These are phyloP conservation scores for Colletotrichum orchidophilum DNA, from an alignment of 2,329 filamentous ascomycete species.

Conservation along the genomic window DNA sequence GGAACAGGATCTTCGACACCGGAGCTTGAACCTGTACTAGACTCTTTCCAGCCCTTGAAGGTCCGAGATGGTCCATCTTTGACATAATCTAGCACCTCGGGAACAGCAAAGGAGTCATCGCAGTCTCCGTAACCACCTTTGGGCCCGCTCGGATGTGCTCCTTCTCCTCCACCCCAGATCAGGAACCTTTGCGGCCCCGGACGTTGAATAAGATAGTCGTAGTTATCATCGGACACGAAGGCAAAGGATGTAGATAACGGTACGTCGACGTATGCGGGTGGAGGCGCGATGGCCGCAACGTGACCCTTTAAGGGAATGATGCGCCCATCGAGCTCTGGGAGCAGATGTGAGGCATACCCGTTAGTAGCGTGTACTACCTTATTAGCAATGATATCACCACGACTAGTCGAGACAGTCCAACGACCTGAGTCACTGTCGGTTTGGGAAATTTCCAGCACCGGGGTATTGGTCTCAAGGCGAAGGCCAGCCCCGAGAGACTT, in stretches of 20 bases:
- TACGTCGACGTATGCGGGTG: background rate
- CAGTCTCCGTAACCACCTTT: background rate
- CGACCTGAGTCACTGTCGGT: background rate
- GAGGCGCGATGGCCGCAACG: background rate
- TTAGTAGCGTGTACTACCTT: background rate
- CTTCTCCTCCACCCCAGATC: background rate
- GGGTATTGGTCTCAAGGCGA: background rate
- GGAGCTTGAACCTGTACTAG: background rate
- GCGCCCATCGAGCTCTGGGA: background rate
- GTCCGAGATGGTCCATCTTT: background rate
- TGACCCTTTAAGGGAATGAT: background rate
- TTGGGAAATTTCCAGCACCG: background rate
- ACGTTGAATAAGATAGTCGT: background rate
- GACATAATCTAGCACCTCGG: background rate
- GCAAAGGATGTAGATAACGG: background rate
- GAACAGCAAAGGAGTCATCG: background rate
- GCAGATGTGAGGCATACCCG: background rate
- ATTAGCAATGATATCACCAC: background rate
- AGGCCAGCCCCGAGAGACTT: background rate
- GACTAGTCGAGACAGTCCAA: background rate
- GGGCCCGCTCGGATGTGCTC: background rate
- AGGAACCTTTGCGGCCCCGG: background rate
- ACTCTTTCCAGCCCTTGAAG: background rate
- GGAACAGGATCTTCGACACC: background rate
- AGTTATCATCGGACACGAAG: background rate